These are phyloP conservation scores for Tuber calosporum DNA, from an alignment of 495 filamentous ascomycete species.

Conservation along the genomic window DNA sequence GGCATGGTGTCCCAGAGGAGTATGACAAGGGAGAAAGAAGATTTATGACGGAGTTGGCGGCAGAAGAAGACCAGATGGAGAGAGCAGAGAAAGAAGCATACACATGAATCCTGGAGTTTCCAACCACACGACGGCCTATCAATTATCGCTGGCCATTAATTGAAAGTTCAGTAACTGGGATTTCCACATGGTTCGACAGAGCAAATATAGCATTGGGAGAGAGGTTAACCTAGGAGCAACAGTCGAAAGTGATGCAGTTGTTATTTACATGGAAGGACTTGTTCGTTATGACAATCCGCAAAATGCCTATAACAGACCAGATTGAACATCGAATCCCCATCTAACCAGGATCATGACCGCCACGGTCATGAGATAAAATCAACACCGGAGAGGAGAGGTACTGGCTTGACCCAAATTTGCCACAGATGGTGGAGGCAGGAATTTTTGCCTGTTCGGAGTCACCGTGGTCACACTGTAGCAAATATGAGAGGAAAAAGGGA, in stretches of 20 bases:
- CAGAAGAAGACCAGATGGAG: too few relatives aligned
- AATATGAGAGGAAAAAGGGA: neutral
- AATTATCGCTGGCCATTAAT: neutral
- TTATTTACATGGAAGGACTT: constrained; percentile 17
- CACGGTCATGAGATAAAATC: neutral
- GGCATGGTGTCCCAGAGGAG: too few relatives aligned
- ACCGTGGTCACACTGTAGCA: neutral
- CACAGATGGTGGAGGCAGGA: constrained; percentile 1
- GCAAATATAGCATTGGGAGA: too few relatives aligned
- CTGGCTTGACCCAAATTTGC: constrained; percentile 8
- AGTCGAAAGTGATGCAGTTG: neutral
- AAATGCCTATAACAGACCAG: neutral
- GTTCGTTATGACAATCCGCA: neutral
- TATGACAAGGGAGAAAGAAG: too few relatives aligned
- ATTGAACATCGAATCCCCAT: constrained; percentile 9
- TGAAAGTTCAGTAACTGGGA: too few relatives aligned
- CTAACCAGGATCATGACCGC: neutral
- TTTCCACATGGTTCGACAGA: too few relatives aligned
- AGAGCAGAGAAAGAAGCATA: too few relatives aligned
- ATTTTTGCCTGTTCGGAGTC: constrained; percentile 11
- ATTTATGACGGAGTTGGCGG: too few relatives aligned
- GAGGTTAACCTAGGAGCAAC: neutral
- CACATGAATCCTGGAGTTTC: neutral
- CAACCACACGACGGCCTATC: neutral
- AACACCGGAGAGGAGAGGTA: neutral